Conservation (phyloP, 2,329 filamentous ascomycete genomes). For the Mycosphaerelloides madeirae region DNA sequence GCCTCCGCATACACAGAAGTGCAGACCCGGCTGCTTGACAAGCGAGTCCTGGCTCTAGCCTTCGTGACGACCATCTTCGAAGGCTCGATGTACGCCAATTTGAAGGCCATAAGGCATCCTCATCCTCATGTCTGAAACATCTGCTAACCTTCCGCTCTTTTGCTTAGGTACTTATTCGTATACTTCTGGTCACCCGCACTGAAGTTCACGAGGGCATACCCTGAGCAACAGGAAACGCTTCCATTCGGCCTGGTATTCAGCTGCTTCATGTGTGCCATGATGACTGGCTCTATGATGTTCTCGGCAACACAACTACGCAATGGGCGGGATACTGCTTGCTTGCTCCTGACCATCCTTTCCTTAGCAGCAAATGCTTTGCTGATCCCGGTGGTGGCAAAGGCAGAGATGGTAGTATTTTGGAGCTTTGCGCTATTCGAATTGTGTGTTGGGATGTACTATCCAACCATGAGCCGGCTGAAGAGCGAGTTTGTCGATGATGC, state of each 20-base stretch:
- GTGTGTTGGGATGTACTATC: slow-evolving; percentile 56
- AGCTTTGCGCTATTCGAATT: slow-evolving; percentile 55
- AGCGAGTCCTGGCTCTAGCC: slow-evolving; percentile 48
- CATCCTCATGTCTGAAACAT: no score
- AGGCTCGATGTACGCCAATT: slow-evolving; percentile 54
- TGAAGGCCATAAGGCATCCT: no score
- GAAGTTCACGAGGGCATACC: slow-evolving; percentile 20
- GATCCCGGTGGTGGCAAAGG: slow-evolving; percentile 36
- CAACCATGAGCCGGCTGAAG: slow-evolving; percentile 53
- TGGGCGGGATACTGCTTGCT: slow-evolving; percentile 18
- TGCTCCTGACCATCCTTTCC: slow-evolving; percentile 39
- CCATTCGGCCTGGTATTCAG: slow-evolving; percentile 53
- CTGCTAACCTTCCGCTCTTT: no score
- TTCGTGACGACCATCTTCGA: slow-evolving; percentile 56
- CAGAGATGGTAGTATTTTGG: slow-evolving; percentile 48
- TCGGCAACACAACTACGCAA: slow-evolving; percentile 22
- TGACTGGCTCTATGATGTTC: slow-evolving; percentile 55
- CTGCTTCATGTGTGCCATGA: slow-evolving; percentile 56
- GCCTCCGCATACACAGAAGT: slow-evolving; percentile 2
- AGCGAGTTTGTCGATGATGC: slow-evolving; percentile 52
- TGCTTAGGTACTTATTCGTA: slow-evolving; percentile 60
- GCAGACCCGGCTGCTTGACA: slow-evolving; percentile 31
- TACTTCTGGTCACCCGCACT: slow-evolving; percentile 59
- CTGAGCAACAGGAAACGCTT: slow-evolving; percentile 14
- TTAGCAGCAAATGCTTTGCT: slow-evolving; percentile 36